These are phyloP conservation scores for Santalum album DNA, from an alignment of 164 flowering plant genomes.

Conservation along the genomic window DNA sequence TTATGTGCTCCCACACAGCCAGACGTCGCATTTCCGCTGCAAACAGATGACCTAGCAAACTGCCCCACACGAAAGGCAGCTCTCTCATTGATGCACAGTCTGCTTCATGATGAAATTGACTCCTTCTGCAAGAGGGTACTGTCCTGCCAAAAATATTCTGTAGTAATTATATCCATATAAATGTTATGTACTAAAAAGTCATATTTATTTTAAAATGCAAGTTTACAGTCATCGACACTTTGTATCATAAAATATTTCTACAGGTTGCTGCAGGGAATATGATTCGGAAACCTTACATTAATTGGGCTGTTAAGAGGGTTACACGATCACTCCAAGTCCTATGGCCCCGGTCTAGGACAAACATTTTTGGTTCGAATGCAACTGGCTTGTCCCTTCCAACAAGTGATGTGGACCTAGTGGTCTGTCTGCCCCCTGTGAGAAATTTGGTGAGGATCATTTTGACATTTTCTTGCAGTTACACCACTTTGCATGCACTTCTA, in stretches of 20 bases:
- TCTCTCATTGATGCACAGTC: slow-evolving; percentile 54
- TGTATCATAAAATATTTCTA: slow-evolving; percentile 11
- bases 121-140: slow-evolving; percentile 78
- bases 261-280: slow-evolving; percentile 84
- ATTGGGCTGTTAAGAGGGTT: slow-evolving; percentile 94
- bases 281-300: slow-evolving; percentile 73
- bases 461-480: background rate
- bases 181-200: background rate
- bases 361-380: slow-evolving; percentile 86
- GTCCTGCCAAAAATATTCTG: background rate
- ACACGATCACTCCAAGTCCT: slow-evolving; percentile 89
- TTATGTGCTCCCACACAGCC: slow-evolving; percentile 43
- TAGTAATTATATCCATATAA: background rate
- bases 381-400: slow-evolving; percentile 92
- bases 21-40: slow-evolving; percentile 80
- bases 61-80: slow-evolving; percentile 41
- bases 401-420: slow-evolving; percentile 98
- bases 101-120: slow-evolving; percentile 86
- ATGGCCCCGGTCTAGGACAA: slow-evolving; percentile 94
- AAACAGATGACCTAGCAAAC: slow-evolving; percentile 55
- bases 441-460: slow-evolving; percentile 57
- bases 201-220: background rate
- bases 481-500: background rate
- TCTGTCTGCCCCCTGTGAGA: slow-evolving; percentile 95
- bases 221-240: slow-evolving; percentile 8